phyloP scores from a whole-genome alignment of 805 yeast genomes.

The Candida oleophila region DNA sequence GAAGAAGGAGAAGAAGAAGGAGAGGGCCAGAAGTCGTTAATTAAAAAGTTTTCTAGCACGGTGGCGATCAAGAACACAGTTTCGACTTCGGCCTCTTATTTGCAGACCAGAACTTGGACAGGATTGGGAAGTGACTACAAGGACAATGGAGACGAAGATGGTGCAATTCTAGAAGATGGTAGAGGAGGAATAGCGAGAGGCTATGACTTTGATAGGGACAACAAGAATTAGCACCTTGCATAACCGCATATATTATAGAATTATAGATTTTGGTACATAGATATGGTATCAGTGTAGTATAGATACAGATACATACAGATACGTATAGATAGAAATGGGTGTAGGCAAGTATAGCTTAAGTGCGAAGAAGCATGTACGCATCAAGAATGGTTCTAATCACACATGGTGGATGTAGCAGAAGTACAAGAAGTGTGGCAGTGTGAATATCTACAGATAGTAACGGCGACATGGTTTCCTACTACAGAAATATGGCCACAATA shows the following conservation, averaged over 20 bases:
- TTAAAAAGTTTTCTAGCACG: conserved; percentile 54
- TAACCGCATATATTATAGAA: not conserved
- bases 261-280: too few relatives aligned
- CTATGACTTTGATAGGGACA: conserved; percentile 45
- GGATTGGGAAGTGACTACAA: conserved; percentile 87
- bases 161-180: conserved; percentile 78
- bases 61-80: conserved; percentile 73
- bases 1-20: conserved; percentile 16
- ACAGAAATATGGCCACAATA: too few relatives aligned
- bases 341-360: too few relatives aligned
- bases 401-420: too few relatives aligned
- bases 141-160: conserved; percentile 35
- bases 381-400: too few relatives aligned
- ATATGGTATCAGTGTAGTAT: too few relatives aligned
- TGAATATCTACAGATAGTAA: too few relatives aligned
- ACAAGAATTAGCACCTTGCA: not conserved
- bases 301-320: too few relatives aligned
- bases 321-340: too few relatives aligned
- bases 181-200: conserved; percentile 88
- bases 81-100: conserved; percentile 79
- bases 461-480: too few relatives aligned
- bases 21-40: conserved; percentile 43
- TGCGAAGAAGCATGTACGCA: too few relatives aligned
- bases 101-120: conserved; percentile 78
- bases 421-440: too few relatives aligned